Evolutionary conservation across 2,329 filamentous ascomycete genomes (phyloP), one percentile per base, ranked within the genome.

Genomic region (Madurella mycetomatis): DNA sequence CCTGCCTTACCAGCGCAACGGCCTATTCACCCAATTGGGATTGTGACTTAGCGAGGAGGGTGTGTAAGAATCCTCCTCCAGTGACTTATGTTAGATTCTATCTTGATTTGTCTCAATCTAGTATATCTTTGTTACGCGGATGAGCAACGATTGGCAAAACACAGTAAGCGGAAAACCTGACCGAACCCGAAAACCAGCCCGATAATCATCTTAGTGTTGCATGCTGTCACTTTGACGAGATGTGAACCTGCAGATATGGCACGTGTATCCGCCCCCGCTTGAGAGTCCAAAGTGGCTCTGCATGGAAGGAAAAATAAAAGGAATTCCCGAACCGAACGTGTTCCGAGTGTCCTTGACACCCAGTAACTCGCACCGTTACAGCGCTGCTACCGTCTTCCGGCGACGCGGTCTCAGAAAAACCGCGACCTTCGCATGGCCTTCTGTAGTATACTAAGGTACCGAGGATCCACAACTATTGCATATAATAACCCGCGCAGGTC

Each of bases 21-120:
- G 25, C 25, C 7, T 25, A 3, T 25, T 46, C 18, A n/a, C 54
- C 46, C 46, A 53, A 47, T 47, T 47, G 46, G 44, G 54, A 12
- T 12, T 18, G 8, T 32, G 44, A 12, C 9, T 19, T 19, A 19
- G 18, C 45, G n/a, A 31, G 18, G 43, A 40, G 18, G 54, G 50
- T 56, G 54, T n/a, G 49, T 56, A 49, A 56, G 49, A 52, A 42
- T 55, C 25, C 25, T 45, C 52, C 49, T 52, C 25, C 34, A 30
- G 16, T 13, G 15, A 40, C 45, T 49, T 17, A 42, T 3, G 54
- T 50, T 37, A 49, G 46, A n/a, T 18, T 34, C 16, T 19, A 40
- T 32, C n/a, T 43, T 25, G 25, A 25, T 25, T n/a, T 12, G 40
- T 45, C 45, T 16, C 8, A 41, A 37, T 42, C 32, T 19, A 39